Evolutionary conservation across 176 grass and related monocot species (phyloP).

Genomic region (Pontederia crassipes): DNA sequence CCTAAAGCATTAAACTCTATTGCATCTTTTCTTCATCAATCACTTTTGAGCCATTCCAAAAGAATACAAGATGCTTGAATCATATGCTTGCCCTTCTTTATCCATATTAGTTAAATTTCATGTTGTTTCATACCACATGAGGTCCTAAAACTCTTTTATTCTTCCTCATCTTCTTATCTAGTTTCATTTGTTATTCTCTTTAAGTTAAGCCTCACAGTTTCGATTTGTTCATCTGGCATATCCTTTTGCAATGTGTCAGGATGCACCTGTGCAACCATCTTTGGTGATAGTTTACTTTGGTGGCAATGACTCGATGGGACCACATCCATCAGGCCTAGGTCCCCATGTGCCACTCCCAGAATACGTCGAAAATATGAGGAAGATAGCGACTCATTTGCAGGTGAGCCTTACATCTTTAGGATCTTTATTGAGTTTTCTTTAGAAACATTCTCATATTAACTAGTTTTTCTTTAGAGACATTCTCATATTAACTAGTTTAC

Average conservation of each 20-base stretch:
- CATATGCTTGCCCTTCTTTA: too few relatives aligned
- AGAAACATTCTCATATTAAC: neutral
- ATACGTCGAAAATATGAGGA: slow-evolving; percentile 26
- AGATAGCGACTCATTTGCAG: slow-evolving; percentile 11
- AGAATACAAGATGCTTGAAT: too few relatives aligned
- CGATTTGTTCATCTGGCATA: too few relatives aligned
- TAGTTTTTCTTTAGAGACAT: neutral
- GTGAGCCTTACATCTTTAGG: neutral
- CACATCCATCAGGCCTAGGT: slow-evolving; percentile 1
- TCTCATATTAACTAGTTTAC: neutral
- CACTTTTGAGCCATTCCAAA: too few relatives aligned
- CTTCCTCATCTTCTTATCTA: too few relatives aligned
- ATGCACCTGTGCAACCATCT: slow-evolving; percentile 22
- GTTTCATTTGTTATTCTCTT: too few relatives aligned
- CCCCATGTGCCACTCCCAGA: slow-evolving; percentile 28
- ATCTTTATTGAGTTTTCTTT: neutral
- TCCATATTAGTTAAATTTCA: too few relatives aligned
- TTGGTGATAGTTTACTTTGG: slow-evolving; percentile 26
- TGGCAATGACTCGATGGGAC: slow-evolving; percentile 10
- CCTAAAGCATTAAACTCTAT: too few relatives aligned
- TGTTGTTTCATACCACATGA: too few relatives aligned
- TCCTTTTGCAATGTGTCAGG: slow-evolving; percentile 3
- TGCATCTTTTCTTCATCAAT: too few relatives aligned
- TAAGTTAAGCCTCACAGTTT: too few relatives aligned
- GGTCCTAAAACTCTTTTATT: too few relatives aligned